A percentile compares a stretch with the other conserved stretches of the same genome.
Conservation (phyloP, 2,329 filamentous ascomycete species). For the Alternaria gansuensis region DNA sequence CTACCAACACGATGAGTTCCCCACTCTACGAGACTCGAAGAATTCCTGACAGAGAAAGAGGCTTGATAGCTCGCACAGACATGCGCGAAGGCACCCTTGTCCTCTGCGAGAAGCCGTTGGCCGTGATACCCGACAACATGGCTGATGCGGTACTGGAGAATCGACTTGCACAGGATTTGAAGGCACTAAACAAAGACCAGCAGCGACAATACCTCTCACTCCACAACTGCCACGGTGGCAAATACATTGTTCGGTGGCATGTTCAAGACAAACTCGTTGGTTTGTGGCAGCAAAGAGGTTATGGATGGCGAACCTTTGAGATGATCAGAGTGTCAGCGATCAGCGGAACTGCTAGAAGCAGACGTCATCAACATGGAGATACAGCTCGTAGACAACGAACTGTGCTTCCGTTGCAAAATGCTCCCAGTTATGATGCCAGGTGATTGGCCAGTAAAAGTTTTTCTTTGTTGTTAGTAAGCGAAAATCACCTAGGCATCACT, state of each 20-base stretch:
- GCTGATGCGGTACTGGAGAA: constrained; percentile 6
- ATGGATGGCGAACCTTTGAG: background rate
- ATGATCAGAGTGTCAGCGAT: background rate
- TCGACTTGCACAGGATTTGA: constrained; percentile 21
- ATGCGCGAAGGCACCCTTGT: constrained; percentile 23
- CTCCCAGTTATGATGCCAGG: background rate
- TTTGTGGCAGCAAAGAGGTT: constrained; percentile 14
- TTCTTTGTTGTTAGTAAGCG: no score
- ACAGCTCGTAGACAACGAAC: no score
- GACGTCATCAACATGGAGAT: background rate
- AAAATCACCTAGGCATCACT: no score
- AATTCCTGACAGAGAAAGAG: background rate
- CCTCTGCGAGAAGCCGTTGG: constrained; percentile 25
- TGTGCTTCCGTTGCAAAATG: background rate
- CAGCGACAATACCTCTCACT: constrained; percentile 39
- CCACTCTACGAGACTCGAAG: background rate
- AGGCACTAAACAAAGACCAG: constrained; percentile 24
- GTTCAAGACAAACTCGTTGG: constrained; percentile 23
- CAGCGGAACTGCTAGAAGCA: background rate
- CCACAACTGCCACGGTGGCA: constrained; percentile 48
- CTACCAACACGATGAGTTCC: background rate
- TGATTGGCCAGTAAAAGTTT: no score
- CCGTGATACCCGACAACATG: constrained; percentile 12
- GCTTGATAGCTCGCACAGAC: background rate
- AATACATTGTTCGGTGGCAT: constrained; percentile 31